These are phyloP conservation scores for Chaetomium sp. DNA, from an alignment of 2,329 filamentous ascomycete species.

Conservation along the genomic window DNA sequence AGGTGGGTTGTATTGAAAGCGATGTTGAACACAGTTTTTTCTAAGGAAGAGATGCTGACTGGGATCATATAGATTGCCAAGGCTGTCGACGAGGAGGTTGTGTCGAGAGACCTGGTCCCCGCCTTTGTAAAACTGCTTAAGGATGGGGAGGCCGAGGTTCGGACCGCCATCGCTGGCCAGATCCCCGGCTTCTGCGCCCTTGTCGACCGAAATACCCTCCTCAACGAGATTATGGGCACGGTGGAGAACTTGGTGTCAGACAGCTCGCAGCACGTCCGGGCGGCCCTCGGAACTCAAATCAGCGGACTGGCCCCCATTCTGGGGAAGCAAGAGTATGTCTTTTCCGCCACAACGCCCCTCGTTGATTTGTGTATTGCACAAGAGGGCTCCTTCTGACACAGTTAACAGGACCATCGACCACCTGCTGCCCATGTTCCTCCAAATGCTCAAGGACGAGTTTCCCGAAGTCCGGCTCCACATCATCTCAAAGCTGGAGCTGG, in stretches of 20 bases:
- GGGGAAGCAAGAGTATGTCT: conserved; percentile 85
- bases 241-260: conserved; percentile 96
- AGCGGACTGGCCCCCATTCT: conserved; percentile 94
- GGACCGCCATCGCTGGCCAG: conserved; percentile 93
- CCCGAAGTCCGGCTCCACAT: conserved; percentile 97
- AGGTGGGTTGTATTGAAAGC: conserved; percentile 47
- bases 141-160: conserved; percentile 94
- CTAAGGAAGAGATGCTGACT: conserved; percentile 17
- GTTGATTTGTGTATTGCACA: not conserved
- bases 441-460: conserved; percentile 99
- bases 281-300: conserved; percentile 92
- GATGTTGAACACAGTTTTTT: not conserved
- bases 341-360: no score
- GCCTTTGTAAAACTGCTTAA: conserved; percentile 97
- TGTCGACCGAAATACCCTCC: conserved; percentile 77
- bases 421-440: conserved; percentile 94
- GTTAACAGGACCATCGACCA: conserved; percentile 80
- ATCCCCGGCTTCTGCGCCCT: conserved; percentile 94
- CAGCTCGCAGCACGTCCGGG: conserved; percentile 91
- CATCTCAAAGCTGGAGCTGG: conserved; percentile 97
- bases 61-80: conserved; percentile 70
- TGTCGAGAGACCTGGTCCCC: conserved; percentile 87
- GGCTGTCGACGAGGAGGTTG: conserved; percentile 94
- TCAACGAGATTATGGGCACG: conserved; percentile 94
- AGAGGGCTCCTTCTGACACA: conserved; percentile 12